Conservation (phyloP, 2,329 filamentous ascomycete genomes). For the Fusarium neocosmosporiellum region DNA sequence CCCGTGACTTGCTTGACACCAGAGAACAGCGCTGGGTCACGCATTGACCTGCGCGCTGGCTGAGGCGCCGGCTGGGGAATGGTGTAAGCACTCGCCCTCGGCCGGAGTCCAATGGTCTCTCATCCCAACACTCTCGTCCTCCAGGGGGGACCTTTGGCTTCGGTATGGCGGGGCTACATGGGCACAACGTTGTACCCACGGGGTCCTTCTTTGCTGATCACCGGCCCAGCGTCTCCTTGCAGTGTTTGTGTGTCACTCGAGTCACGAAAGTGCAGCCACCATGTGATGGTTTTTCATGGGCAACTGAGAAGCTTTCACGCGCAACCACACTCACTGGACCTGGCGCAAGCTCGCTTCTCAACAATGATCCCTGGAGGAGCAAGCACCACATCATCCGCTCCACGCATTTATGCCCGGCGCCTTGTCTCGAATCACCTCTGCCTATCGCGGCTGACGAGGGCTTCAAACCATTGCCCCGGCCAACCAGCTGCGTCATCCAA, state of each 20-base stretch:
- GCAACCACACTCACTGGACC: slow-evolving; percentile 3
- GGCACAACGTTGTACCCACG: slow-evolving; percentile 10
- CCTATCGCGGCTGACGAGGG: slow-evolving; percentile 28
- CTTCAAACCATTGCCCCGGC: slow-evolving; percentile 2
- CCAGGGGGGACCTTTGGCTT: slow-evolving; percentile 3
- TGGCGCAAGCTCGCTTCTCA: slow-evolving; percentile 6
- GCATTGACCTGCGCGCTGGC: slow-evolving; percentile 12
- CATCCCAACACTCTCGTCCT: slow-evolving; percentile 18
- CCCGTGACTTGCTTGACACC: slow-evolving; percentile 4
- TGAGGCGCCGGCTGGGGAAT: slow-evolving; percentile 2
- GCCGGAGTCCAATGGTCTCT: slow-evolving; percentile 13
- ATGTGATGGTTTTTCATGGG: slow-evolving; percentile 28
- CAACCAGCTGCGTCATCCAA: slow-evolving; percentile 19
- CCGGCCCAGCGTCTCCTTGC: slow-evolving; percentile 30
- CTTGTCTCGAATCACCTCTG: slow-evolving; percentile 24
- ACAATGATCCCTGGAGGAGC: slow-evolving; percentile 13
- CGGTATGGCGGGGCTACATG: not conserved
- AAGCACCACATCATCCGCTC: slow-evolving; percentile 23
- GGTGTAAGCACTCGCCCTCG: slow-evolving; percentile 1
- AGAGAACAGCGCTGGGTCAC: slow-evolving; percentile 3
- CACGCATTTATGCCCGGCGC: slow-evolving; percentile 12
- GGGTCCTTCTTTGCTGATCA: slow-evolving; percentile 27
- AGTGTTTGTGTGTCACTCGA: slow-evolving; percentile 30
- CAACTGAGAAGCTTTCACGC: slow-evolving; percentile 15
- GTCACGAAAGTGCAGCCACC: slow-evolving; percentile 33